A percentile compares a stretch with the other conserved stretches of the same genome.
These are phyloP conservation scores for Epithemia pelagica DNA, from an alignment of 108 stramenopile species.

Conservation along the genomic window DNA sequence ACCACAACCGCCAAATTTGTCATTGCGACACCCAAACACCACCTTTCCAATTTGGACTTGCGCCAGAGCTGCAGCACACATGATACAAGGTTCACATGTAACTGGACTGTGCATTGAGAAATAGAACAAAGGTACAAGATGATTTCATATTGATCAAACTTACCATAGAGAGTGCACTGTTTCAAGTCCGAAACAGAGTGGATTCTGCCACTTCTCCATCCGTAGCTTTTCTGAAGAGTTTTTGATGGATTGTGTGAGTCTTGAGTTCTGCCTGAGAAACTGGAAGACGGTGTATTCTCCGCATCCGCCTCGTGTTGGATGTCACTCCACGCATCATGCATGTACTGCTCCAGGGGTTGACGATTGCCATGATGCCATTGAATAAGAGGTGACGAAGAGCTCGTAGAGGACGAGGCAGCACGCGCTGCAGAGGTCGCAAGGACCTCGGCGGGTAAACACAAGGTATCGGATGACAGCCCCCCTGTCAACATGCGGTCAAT, in stretches of 20 bases:
- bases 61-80: constrained; percentile 83
- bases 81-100: constrained; percentile 87
- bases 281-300: not conserved
- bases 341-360: constrained; percentile 21
- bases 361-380: constrained; percentile 23
- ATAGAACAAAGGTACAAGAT: constrained; percentile 27
- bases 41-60: constrained; percentile 64
- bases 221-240: constrained; percentile 25
- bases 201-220: constrained; percentile 23
- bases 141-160: not conserved
- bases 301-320: not conserved
- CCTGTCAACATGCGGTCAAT: constrained; percentile 71
- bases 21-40: constrained; percentile 75
- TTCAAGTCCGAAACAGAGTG: not conserved
- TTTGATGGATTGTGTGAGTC: not conserved
- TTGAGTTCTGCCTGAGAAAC: not conserved
- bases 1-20: constrained; percentile 81
- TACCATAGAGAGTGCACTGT: constrained; percentile 6
- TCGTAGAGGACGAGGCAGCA: not conserved
- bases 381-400: constrained; percentile 2
- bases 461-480: constrained; percentile 53
- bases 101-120: too few relatives aligned
- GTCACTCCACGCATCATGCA: constrained; percentile 43
- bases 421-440: constrained; percentile 20
- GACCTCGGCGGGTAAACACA: constrained; percentile 41